Base-by-base conservation (phyloP, 2,329 filamentous ascomycete genomes). In the Elsinoe australis region DNA sequence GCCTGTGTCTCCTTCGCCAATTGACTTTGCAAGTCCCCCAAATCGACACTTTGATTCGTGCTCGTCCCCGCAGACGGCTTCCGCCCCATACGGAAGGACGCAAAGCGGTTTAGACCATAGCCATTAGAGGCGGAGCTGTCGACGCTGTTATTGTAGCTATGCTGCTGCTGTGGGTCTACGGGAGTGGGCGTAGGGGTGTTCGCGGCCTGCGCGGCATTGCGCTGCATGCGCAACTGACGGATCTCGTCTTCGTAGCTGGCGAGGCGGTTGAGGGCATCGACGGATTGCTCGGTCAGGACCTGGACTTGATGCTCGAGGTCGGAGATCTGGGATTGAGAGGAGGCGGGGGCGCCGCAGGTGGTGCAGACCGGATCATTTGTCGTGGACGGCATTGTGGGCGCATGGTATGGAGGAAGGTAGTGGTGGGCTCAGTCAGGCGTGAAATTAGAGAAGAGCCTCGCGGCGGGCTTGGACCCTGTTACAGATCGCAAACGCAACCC, bases 171-270 rank as follows among this genome's bases (percentile, higher is more conserved):
- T 31, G 32, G 42, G 50, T 35, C 56, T 45, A 14, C 59, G 49
- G 33, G 56, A 53, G 17, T 55, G 49, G 12, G 58, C 57, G 49
- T 61, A 55, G 29, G 59, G 47, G 29, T 52, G n/a, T n/a, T n/a
- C n/a, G n/a, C n/a, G 36, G 48, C 56, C 41, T 54, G 56, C 56
- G 62, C 32, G 21, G 31, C 44, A 29, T 17, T 47, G 24, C 45
- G 45, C 56, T 60, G 59, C 66, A 67, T 55, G 35, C 78, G 78
- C 48, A 87, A 71, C 35, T 66, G 70, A 35, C 78, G 71, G 32
- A 88, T 74, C 62, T 88, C 83, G 64, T 87, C 84, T 67, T 90
- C 85, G 71, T 87, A 88, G 68, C 87, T 82, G 59, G 85, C 83
- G 53, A 79, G 71, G 61, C 58, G 56, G 70, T 78, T 48, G 19